Evolutionary conservation across 352 stramenopile genomes (phyloP).

Genomic region (Pythium apleroticum): DNA sequence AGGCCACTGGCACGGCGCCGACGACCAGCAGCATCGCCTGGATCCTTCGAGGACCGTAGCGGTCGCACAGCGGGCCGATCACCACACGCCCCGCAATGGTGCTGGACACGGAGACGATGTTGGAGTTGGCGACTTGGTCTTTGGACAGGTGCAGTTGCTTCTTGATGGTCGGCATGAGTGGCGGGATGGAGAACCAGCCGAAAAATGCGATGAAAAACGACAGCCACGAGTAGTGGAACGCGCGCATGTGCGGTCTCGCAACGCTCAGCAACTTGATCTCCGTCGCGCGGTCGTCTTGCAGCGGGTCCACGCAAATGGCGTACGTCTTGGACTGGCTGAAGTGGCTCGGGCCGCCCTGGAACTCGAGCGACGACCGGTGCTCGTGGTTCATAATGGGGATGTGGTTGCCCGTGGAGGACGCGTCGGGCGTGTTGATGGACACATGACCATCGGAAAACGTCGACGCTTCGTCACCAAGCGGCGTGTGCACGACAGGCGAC

Average conservation of each 20-base stretch:
- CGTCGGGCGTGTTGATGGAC: slow-evolving; percentile 11
- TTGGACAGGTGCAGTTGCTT: slow-evolving; percentile 79
- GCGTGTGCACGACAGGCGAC: slow-evolving; percentile 24
- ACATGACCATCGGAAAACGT: slow-evolving; percentile 10
- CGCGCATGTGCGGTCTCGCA: slow-evolving; percentile 90
- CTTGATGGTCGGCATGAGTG: slow-evolving; percentile 91
- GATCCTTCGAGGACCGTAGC: slow-evolving; percentile 85
- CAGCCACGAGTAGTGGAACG: slow-evolving; percentile 92
- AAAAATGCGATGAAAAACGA: slow-evolving; percentile 96
- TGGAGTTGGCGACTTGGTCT: slow-evolving; percentile 89
- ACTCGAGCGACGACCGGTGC: slow-evolving; percentile 14
- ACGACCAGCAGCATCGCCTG: slow-evolving; percentile 77
- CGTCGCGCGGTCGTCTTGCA: slow-evolving; percentile 35
- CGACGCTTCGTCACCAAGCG: slow-evolving; percentile 17
- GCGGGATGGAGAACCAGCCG: slow-evolving; percentile 94
- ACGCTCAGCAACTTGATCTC: slow-evolving; percentile 71
- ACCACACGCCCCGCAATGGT: slow-evolving; percentile 91
- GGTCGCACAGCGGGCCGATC: slow-evolving; percentile 91
- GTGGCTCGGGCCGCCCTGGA: background rate
- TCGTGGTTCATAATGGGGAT: background rate
- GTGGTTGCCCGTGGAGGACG: background rate
- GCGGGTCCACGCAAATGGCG: slow-evolving; percentile 22
- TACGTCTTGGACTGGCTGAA: slow-evolving; percentile 1
- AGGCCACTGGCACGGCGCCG: slow-evolving; percentile 83
- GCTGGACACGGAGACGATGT: slow-evolving; percentile 87